Conservation (phyloP, 2,329 filamentous ascomycete species). For the Fusarium coicis region DNA sequence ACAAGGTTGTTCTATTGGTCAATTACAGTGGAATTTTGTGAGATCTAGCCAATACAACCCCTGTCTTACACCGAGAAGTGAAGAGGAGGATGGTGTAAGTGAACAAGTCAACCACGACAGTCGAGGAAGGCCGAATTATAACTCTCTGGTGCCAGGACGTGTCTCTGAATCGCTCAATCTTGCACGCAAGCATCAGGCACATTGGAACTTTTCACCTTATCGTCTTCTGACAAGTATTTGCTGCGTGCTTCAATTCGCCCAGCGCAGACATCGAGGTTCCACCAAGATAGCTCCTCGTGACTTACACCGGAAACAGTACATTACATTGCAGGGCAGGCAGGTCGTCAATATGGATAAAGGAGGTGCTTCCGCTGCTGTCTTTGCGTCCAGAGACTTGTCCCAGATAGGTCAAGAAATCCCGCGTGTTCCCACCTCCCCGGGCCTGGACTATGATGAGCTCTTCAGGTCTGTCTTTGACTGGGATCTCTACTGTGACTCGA, state of each 20-base stretch:
- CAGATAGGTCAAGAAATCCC: slow-evolving; percentile 51
- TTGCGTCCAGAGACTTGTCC: slow-evolving; percentile 48
- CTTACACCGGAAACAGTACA: slow-evolving; percentile 50
- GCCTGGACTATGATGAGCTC: slow-evolving; percentile 48
- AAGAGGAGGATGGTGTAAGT: slow-evolving; percentile 53
- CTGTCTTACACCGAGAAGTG: slow-evolving; percentile 27
- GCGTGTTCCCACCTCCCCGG: slow-evolving; percentile 50
- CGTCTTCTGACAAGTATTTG: slow-evolving; percentile 51
- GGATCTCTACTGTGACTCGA: slow-evolving; percentile 49
- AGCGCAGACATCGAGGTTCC: slow-evolving; percentile 53
- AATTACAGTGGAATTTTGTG: slow-evolving; percentile 25
- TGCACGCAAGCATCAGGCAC: slow-evolving; percentile 52
- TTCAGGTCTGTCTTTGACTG: slow-evolving; percentile 54
- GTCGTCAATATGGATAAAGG: slow-evolving; percentile 52
- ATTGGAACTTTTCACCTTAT: slow-evolving; percentile 55
- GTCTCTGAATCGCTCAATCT: slow-evolving; percentile 53
- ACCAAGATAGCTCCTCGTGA: slow-evolving; percentile 53
- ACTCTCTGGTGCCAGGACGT: slow-evolving; percentile 52
- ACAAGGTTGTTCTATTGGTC: slow-evolving; percentile 46
- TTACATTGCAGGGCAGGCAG: slow-evolving; percentile 31
- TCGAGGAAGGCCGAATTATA: slow-evolving; percentile 53
- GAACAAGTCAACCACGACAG: slow-evolving; percentile 49
- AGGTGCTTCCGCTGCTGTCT: slow-evolving; percentile 27
- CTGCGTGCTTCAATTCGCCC: slow-evolving; percentile 52
- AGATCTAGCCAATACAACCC: slow-evolving; percentile 44